Evolutionary conservation across 1,139 yeast species (phyloP), one percentile per base, ranked within the genome.

Genomic region (Candida sanyaensis): DNA sequence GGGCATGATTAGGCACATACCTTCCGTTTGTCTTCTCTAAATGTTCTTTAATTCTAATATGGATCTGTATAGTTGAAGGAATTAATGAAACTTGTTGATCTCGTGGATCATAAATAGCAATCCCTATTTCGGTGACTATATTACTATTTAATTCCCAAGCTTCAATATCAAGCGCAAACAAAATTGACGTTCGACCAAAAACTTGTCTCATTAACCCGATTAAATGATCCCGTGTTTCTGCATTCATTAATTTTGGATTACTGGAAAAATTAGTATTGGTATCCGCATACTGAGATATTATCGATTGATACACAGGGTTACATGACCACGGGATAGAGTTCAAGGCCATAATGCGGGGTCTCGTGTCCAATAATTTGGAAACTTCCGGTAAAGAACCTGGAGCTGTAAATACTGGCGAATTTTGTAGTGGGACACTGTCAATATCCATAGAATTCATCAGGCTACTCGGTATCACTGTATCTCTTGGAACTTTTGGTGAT

Each of bases 121-220:
- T 65, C 2, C 95, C 95, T 43, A 86, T 76, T 60, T 87, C 95
- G 0, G 89, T 85, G 23, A 86, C 69, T 9, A 66, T 52, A 13
- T 66, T 56, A 8, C 65, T 68, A 50, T 75, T 63, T 13, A 64
- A 57, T 57, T 87, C 95, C 69, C 72, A 84, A 5, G 87, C 86
- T 61, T 87, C 93, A 9, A 85, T 71, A 61, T 87, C 93, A 21
- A 87, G 64, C 21, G 84, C 75, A 42, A 84, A 67, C 13, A 83
- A 66, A 0, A 73, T 69, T 31, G 70, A 62, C 28, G 65, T 58
- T n/a, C 69, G 57, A 9, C 64, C 61, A 48, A 64, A 67, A 1
- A 70, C 68, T 17, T 42, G 11, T 42, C 30, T 38, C 21, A 51
- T 47, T 23, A 39, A 39, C 6, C 37, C 40, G 8, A 48, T 37